A percentile compares a stretch with the other conserved stretches of the same genome.
Evolutionary conservation across 192 early-diverging fungal species (phyloP).

Genomic region (Dispira simplex): DNA sequence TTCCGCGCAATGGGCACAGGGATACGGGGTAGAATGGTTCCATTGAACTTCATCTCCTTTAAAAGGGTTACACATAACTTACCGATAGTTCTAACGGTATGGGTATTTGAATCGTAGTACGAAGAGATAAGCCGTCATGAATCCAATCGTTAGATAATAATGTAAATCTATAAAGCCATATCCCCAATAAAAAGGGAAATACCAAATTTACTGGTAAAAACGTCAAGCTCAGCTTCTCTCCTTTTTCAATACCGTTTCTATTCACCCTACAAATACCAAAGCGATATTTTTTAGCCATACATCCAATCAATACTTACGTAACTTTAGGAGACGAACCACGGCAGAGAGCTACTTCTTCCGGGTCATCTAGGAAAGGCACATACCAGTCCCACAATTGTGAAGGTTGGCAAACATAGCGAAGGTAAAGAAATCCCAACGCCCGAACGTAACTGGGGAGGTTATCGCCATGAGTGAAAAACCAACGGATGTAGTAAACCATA

Average conservation of each 20-base stretch:
- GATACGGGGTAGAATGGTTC: slow-evolving; percentile 69
- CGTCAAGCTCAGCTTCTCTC: too few relatives aligned
- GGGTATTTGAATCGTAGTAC: too few relatives aligned
- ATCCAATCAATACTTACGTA: slow-evolving; percentile 26
- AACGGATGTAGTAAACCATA: not conserved
- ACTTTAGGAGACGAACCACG: slow-evolving; percentile 35
- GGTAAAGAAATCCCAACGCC: slow-evolving; percentile 62
- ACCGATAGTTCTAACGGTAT: slow-evolving; percentile 46
- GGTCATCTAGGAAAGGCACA: slow-evolving; percentile 60
- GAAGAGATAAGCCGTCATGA: too few relatives aligned
- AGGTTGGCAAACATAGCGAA: slow-evolving; percentile 68
- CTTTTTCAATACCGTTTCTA: too few relatives aligned
- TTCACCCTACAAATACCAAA: too few relatives aligned
- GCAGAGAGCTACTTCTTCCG: slow-evolving; percentile 48
- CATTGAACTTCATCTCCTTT: slow-evolving; percentile 59
- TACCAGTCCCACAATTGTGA: slow-evolving; percentile 67
- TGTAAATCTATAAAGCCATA: not conserved
- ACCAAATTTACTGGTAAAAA: not conserved
- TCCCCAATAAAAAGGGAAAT: not conserved
- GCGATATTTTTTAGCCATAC: too few relatives aligned
- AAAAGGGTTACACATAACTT: slow-evolving; percentile 44
- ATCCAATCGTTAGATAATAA: too few relatives aligned
- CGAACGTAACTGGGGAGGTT: slow-evolving; percentile 40
- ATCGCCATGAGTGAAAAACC: too few relatives aligned
- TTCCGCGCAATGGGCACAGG: slow-evolving; percentile 67